Evolutionary conservation across 441 rosid genomes (phyloP), one percentile per base, ranked within the genome.

Genomic region (Rhodomyrtus psidioides): DNA sequence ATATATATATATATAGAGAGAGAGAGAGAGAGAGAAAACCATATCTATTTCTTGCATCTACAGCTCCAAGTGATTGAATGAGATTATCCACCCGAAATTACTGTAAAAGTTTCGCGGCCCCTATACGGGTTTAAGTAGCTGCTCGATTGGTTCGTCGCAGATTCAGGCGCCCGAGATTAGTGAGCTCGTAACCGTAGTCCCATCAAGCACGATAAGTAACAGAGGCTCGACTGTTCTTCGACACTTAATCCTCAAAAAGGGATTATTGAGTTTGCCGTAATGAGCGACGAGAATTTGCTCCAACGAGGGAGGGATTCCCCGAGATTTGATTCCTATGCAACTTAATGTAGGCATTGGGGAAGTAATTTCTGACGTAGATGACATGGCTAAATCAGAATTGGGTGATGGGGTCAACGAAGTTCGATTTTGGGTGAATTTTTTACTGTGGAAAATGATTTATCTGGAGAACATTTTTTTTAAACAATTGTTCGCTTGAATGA

Each of bases 381-480:
- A 30, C 30, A 8, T 1, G 44, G 12, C 24, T 62, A 9, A 19
- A 4, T 17, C 30, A 1, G 24, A 30, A 30, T 30, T 2, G 26
- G 23, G 44, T 62, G 14, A 1, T 21, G 0, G 0, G 44, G 26
- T 21, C 9, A 65, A 34, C 8, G 1, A 19, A 7, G 5, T 28
- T 28, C 17, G 28, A 28, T 1, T 30, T 4, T 34, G 0, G 8
- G 1, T 34, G 2, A 0, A 0, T 19, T 65, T 5, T 15, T 30
- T 62, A 4, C 0, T 2, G 4, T 1, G 0, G 19, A 17, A 65
- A 62, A 5, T 19, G 0, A 34, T 19, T 34, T 0, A 28, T 34
- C 6, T 0, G 0, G 1, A 70, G 19, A 21, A 19, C 5, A 9
- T 34, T 34, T 65, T 5, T 34, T 1, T 0, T 0, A 5, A 55